Evolutionary conservation across 2,329 filamentous ascomycete genomes (phyloP).

Genomic region (Colletotrichum plurivorum): DNA sequence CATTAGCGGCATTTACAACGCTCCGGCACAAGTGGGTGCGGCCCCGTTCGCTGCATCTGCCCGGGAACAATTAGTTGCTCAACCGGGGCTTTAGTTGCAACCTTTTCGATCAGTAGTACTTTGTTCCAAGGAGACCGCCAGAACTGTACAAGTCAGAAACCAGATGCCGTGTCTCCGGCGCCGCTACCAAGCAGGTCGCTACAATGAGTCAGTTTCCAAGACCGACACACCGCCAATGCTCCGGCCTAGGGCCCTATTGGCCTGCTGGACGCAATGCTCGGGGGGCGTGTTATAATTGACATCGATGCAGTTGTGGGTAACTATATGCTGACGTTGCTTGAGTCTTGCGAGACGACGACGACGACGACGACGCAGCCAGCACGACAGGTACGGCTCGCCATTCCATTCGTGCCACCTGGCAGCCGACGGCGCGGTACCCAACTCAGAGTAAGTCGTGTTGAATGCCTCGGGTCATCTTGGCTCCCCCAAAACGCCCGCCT

Average conservation of each 20-base stretch:
- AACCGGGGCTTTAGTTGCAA: background rate
- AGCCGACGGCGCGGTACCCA: background rate
- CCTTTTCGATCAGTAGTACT: slow-evolving; percentile 3
- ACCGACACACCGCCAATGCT: slow-evolving; percentile 29
- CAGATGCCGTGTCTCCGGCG: slow-evolving; percentile 26
- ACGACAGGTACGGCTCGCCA: slow-evolving; percentile 8
- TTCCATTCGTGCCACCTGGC: slow-evolving; percentile 30
- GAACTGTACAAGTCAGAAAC: slow-evolving; percentile 3
- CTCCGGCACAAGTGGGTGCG: slow-evolving; percentile 7
- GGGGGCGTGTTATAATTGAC: background rate
- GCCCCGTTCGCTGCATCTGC: slow-evolving; percentile 4
- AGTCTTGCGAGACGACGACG: slow-evolving; percentile 11
- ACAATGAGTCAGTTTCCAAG: slow-evolving; percentile 37
- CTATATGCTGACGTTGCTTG: slow-evolving; percentile 33
- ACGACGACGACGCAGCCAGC: background rate
- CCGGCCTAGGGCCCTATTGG: slow-evolving; percentile 28
- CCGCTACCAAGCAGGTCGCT: slow-evolving; percentile 29
- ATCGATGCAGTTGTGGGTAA: slow-evolving; percentile 21
- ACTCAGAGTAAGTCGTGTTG: background rate
- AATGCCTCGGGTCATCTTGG: background rate
- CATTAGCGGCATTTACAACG: slow-evolving; percentile 29
- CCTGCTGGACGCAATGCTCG: slow-evolving; percentile 1
- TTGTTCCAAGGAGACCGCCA: background rate
- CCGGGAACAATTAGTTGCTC: slow-evolving; percentile 1
- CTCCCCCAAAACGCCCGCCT: background rate